phyloP scores from a whole-genome alignment of 805 yeast genomes.

The Candida mattraensis region DNA sequence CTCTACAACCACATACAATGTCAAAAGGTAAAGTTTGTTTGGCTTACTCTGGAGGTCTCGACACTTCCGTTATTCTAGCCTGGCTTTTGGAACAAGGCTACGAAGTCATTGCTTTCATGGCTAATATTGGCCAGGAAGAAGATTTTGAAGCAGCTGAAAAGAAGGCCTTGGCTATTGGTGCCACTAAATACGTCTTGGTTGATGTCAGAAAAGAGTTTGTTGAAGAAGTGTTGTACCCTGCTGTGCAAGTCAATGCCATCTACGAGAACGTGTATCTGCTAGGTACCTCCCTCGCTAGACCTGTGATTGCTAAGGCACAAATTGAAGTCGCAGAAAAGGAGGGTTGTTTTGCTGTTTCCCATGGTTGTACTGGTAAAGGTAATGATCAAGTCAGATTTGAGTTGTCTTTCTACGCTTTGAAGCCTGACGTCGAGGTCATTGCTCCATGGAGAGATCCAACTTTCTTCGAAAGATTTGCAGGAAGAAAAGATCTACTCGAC shows the following conservation, averaged over 20 bases:
- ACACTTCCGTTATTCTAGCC: constrained; percentile 95
- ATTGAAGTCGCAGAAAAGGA: constrained; percentile 94
- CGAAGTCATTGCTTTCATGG: constrained; percentile 97
- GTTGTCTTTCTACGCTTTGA: constrained; percentile 93
- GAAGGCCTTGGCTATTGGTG: constrained; percentile 96
- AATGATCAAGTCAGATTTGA: constrained; percentile 99
- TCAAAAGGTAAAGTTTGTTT: constrained; percentile 98
- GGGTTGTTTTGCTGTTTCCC: constrained; percentile 98
- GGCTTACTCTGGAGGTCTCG: constrained; percentile 99
- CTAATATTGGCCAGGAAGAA: constrained; percentile 99
- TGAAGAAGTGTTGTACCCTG: constrained; percentile 90
- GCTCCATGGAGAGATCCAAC: constrained; percentile 99
- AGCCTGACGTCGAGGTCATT: constrained; percentile 94
- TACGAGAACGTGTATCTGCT: constrained; percentile 95
- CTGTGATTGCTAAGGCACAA: constrained; percentile 98
- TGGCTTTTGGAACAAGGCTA: constrained; percentile 98
- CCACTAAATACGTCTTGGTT: constrained; percentile 88
- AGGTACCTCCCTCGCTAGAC: constrained; percentile 98
- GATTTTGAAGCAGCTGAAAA: constrained; percentile 96
- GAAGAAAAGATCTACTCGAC: constrained; percentile 93
- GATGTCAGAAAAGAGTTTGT: constrained; percentile 96
- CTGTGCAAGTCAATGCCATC: constrained; percentile 95
- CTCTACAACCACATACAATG: no score
- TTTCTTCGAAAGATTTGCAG: constrained; percentile 94
- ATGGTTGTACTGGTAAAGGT: constrained; percentile 99